A percentile compares a stretch with the other conserved stretches of the same genome.
These are phyloP conservation scores for Linaria vulgaris DNA, from an alignment of 257 asterid genomes.

Conservation along the genomic window DNA sequence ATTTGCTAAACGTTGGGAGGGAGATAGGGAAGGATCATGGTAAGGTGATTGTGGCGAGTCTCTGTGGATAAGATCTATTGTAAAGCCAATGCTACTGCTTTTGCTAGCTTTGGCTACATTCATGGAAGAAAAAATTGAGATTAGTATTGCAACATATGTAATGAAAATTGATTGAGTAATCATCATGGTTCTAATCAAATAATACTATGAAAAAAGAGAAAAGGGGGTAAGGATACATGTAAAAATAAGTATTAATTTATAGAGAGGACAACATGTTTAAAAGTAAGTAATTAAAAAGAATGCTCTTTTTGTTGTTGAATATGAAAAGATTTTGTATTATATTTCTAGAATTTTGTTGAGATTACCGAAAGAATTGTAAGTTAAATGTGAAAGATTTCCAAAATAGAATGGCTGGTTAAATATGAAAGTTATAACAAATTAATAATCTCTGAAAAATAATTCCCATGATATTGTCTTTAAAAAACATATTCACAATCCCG, in stretches of 20 bases:
- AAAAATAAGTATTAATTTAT: background rate
- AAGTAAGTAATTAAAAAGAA: background rate
- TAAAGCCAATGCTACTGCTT: constrained; percentile 25
- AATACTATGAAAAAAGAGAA: too few relatives aligned
- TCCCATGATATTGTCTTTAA: too few relatives aligned
- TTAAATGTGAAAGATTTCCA: too few relatives aligned
- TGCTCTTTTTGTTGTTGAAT: background rate
- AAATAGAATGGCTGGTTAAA: too few relatives aligned
- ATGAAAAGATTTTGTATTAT: background rate
- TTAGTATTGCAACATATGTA: background rate
- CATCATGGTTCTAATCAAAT: constrained; percentile 2
- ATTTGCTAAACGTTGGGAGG: constrained; percentile 20
- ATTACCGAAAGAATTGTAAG: background rate
- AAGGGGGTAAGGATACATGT: too few relatives aligned
- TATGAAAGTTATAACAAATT: too few relatives aligned
- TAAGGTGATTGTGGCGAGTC: constrained; percentile 36
- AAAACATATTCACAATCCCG: too few relatives aligned
- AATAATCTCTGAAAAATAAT: too few relatives aligned
- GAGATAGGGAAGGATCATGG: constrained; percentile 9
- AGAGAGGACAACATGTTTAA: background rate
- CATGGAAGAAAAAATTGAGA: constrained; percentile 12
- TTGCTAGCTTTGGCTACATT: background rate
- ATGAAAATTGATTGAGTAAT: background rate
- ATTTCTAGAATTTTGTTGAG: too few relatives aligned
- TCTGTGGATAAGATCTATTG: too few relatives aligned